Percentiles rank a stretch among this genome's conserved stretches.
These are phyloP conservation scores for Pleodorina starrii DNA, from an alignment of 139 green algal species.

Conservation along the genomic window DNA sequence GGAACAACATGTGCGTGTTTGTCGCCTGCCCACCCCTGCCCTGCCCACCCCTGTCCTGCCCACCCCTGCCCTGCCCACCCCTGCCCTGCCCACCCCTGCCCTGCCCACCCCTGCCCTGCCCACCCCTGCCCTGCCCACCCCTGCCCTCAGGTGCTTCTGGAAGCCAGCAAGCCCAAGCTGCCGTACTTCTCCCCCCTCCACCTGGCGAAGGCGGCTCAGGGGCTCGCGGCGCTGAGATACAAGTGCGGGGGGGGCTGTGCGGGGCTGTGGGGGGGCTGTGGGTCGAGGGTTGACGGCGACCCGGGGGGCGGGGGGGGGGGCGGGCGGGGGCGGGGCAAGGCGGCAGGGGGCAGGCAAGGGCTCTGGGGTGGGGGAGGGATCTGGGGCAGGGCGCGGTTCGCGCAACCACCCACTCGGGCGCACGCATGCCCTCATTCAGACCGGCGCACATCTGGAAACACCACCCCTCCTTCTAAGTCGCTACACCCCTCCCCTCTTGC, in stretches of 20 bases:
- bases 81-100: neutral
- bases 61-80: neutral
- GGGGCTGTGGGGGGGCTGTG: neutral
- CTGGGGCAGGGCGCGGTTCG: too few relatives aligned
- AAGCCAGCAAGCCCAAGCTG: neutral
- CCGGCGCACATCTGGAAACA: too few relatives aligned
- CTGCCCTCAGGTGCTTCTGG: neutral
- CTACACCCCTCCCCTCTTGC: neutral
- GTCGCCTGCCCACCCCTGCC: too few relatives aligned
- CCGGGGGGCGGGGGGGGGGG: too few relatives aligned
- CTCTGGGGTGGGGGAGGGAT: too few relatives aligned
- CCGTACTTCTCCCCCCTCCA: neutral
- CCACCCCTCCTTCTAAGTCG: too few relatives aligned
- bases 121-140: neutral
- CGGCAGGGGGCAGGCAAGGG: too few relatives aligned
- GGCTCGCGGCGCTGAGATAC: constrained; percentile 40
- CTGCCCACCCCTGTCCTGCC: neutral
- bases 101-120: neutral
- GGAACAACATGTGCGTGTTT: too few relatives aligned
- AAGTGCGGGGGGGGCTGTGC: neutral
- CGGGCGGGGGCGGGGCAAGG: too few relatives aligned
- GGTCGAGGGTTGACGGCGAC: too few relatives aligned
- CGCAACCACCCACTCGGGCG: too few relatives aligned
- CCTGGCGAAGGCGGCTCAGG: constrained; percentile 30
- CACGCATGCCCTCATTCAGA: too few relatives aligned